Base-by-base conservation (phyloP, 768 basidiomycete species). In the Pleurotus salmoneostramineus region DNA sequence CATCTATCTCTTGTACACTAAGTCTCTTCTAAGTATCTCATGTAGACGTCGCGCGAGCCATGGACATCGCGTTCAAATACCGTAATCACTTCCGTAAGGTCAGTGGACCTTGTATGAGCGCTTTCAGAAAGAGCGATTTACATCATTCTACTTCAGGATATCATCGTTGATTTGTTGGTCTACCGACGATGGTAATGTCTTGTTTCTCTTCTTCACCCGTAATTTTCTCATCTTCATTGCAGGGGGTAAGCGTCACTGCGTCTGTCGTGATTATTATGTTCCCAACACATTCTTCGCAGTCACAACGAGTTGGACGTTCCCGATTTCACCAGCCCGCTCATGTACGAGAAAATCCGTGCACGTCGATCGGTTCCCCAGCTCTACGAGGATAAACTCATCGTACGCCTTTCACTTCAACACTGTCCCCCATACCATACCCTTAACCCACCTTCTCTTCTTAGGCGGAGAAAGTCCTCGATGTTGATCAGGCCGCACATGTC, bases 271-370 rank as follows among this genome's bases (percentile, higher is more conserved):
- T 10, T 11, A 45, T 6, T 45, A 11, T 45, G 44, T 14, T 45
- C 6, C 44, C 17, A 17, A 45, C 11, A 11, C 17, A 21, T 21
- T 17, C 32, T 32, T 15, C 17, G 15, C 62, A 91, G 93, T 1
- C 93, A 95, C 68, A 95, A 95, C 64, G 93, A 95, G 69, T 79
- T 94, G 33, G 91, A 95, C 65, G 81, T 94, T 52, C 92, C 92
- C 0, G 83, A 84, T 12, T 90, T 93, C 68, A 96, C 95, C 0
- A 89, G 88, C 58, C 94, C 95, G 0, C 73, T 87, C 7, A 97
- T 96, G 94, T 97, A 97, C 71, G 80, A 91, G 69, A 84, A 89
- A 72, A 95, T 96, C 64, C 81, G 85, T 5, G 80, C 85, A 0
- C 77, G 93, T 49, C 82, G 78, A 47, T 89, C 88, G 10, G 91